These are phyloP conservation scores for Thozetella sp. DNA, from an alignment of 495 filamentous ascomycete species.

Conservation along the genomic window DNA sequence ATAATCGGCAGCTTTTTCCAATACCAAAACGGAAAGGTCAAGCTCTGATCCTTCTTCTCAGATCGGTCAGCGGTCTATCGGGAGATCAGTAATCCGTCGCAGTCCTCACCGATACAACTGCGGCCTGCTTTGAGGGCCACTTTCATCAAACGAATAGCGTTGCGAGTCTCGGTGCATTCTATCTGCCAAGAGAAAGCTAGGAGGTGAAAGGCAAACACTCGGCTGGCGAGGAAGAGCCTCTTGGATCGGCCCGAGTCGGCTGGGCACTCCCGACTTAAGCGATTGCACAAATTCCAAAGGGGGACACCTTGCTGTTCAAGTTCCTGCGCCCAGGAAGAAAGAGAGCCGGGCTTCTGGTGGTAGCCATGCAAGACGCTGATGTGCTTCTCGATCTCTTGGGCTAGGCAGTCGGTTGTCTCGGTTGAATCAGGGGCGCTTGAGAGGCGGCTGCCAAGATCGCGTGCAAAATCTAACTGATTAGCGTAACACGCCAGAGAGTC, in stretches of 20 bases:
- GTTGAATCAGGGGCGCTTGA: constrained; percentile 15
- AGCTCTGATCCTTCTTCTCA: constrained; percentile 50
- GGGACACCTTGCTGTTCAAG: constrained; percentile 55
- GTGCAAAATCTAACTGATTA: constrained; percentile 16
- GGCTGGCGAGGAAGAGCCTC: constrained; percentile 40
- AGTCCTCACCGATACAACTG: constrained; percentile 61
- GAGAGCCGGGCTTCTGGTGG: constrained; percentile 9
- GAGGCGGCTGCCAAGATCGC: constrained; percentile 16
- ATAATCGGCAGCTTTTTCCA: constrained; percentile 67
- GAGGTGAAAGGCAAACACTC: constrained; percentile 71
- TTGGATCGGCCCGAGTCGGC: constrained; percentile 6
- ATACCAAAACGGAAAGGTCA: constrained; percentile 55
- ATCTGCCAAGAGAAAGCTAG: constrained; percentile 56
- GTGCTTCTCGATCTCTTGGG: constrained; percentile 38
- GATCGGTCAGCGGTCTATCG: constrained; percentile 9
- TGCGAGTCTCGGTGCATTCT: constrained; percentile 21
- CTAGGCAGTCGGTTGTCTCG: constrained; percentile 18
- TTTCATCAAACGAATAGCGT: constrained; percentile 61
- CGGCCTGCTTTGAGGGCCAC: constrained; percentile 67
- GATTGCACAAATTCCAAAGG: constrained; percentile 71
- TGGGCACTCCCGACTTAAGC: constrained; percentile 35
- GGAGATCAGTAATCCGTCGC: not conserved
- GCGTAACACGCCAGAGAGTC: not conserved
- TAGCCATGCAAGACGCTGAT: constrained; percentile 25
- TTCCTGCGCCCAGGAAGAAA: constrained; percentile 26